phyloP scores from a whole-genome alignment of 2,329 filamentous ascomycete genomes.

The Neonectria magnoliae region DNA sequence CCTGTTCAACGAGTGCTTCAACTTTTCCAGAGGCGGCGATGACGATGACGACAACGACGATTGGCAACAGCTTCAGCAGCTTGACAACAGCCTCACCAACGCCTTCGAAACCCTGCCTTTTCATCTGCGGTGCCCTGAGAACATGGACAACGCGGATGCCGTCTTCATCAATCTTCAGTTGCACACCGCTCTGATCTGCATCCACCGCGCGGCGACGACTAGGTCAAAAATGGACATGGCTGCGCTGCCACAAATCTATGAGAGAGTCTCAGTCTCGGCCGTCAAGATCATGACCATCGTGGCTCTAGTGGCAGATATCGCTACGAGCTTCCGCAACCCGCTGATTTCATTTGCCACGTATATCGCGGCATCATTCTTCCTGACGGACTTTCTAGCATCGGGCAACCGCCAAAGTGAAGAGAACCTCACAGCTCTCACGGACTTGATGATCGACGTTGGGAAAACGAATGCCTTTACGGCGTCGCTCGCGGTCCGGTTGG shows the following conservation, averaged over 20 bases:
- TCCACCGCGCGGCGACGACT: constrained; percentile 15
- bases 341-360: constrained; percentile 26
- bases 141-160: constrained; percentile 24
- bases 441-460: constrained; percentile 64
- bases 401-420: constrained; percentile 32
- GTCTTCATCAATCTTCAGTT: constrained; percentile 32
- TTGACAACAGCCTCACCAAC: constrained; percentile 23
- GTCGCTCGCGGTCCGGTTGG: constrained; percentile 72
- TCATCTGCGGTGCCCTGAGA: constrained; percentile 28
- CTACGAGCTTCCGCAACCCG: constrained; percentile 24
- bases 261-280: constrained; percentile 19
- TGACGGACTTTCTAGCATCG: constrained; percentile 8
- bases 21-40: constrained; percentile 28
- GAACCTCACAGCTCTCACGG: constrained; percentile 73
- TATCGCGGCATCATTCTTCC: constrained; percentile 28
- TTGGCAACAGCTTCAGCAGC: constrained; percentile 24
- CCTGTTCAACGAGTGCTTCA: constrained; percentile 34
- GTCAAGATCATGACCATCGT: constrained; percentile 33
- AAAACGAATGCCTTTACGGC: constrained; percentile 30
- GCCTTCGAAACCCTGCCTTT: constrained; percentile 23
- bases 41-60: constrained; percentile 19
- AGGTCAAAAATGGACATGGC: constrained; percentile 27
- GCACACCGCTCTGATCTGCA: constrained; percentile 30
- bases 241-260: constrained; percentile 14
- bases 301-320: constrained; percentile 25